These are phyloP conservation scores for Fusarium sublunatum DNA, from an alignment of 2,329 filamentous ascomycete genomes.

Conservation along the genomic window DNA sequence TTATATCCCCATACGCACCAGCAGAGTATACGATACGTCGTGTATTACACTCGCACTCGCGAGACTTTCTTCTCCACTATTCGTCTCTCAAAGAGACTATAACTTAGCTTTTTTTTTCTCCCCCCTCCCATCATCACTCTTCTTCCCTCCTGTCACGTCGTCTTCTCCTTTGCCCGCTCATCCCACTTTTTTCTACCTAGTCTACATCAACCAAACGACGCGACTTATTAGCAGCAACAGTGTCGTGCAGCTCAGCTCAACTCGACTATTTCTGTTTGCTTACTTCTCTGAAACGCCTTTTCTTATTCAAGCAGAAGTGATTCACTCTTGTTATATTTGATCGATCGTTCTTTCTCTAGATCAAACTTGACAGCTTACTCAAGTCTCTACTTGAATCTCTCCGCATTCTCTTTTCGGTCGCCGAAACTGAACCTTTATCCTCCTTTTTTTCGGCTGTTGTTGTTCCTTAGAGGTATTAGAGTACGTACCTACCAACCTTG, in stretches of 20 bases:
- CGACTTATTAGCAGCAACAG: conserved; percentile 11
- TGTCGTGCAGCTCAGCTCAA: conserved; percentile 5
- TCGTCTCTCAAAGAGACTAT: conserved; percentile 15
- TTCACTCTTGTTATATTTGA: conserved; percentile 12
- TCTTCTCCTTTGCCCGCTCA: conserved; percentile 16
- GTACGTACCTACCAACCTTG: conserved; percentile 35
- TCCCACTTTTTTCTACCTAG: conserved; percentile 34
- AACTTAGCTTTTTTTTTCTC: conserved; percentile 19
- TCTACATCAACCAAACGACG: conserved; percentile 30
- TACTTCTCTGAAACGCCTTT: conserved; percentile 14
- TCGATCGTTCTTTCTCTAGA: background rate
- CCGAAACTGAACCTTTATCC: conserved; percentile 26
- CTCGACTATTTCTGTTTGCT: conserved; percentile 6
- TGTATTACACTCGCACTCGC: conserved; percentile 37
- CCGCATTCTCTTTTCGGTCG: conserved; percentile 13
- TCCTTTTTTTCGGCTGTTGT: conserved; percentile 35
- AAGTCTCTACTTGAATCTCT: conserved; percentile 4
- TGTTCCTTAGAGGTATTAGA: conserved; percentile 17
- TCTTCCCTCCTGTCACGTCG: conserved; percentile 24
- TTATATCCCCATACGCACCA: background rate
- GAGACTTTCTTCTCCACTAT: conserved; percentile 36
- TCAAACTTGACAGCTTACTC: conserved; percentile 7
- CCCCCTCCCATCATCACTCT: conserved; percentile 17
- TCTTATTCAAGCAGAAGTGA: conserved; percentile 7
- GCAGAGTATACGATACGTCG: background rate